Conservation (phyloP, 2,329 filamentous ascomycete species). For the Purpureocillium takamizusanense region DNA sequence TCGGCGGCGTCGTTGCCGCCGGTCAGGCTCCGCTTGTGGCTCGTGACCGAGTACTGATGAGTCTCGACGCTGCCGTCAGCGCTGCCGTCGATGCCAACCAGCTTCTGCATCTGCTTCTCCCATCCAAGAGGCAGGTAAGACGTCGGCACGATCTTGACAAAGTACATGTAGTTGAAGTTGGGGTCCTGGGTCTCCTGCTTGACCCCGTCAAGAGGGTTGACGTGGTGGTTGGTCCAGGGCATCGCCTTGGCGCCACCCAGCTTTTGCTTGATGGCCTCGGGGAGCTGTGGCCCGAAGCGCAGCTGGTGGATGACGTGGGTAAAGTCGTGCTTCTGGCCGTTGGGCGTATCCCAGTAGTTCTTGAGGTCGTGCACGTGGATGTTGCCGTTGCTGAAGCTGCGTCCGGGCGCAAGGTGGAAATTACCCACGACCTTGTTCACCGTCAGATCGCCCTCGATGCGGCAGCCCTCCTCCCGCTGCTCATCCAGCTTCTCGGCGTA, state of each 20-base stretch:
- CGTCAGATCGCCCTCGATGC: slow-evolving; percentile 81
- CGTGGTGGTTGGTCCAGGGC: slow-evolving; percentile 80
- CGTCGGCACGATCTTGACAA: slow-evolving; percentile 95
- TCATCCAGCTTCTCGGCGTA: slow-evolving; percentile 82
- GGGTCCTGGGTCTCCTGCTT: slow-evolving; percentile 70
- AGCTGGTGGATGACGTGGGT: slow-evolving; percentile 81
- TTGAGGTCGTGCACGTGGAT: slow-evolving; percentile 97
- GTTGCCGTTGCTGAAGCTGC: slow-evolving; percentile 92
- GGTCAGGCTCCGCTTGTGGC: slow-evolving; percentile 78
- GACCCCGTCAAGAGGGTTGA: slow-evolving; percentile 81
- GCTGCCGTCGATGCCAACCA: slow-evolving; percentile 51
- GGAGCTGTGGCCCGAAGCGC: slow-evolving; percentile 86
- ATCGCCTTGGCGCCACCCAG: slow-evolving; percentile 39
- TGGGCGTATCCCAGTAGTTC: slow-evolving; percentile 76
- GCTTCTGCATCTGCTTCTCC: slow-evolving; percentile 47
- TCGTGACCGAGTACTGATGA: slow-evolving; percentile 96
- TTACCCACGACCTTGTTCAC: slow-evolving; percentile 99
- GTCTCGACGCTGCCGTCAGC: slow-evolving; percentile 82
- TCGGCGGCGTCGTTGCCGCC: slow-evolving; percentile 80
- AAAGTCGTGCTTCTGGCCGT: slow-evolving; percentile 71
- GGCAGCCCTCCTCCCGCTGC: slow-evolving; percentile 86
- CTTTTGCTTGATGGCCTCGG: slow-evolving; percentile 58
- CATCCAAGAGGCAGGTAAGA: slow-evolving; percentile 89
- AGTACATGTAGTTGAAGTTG: slow-evolving; percentile 97
- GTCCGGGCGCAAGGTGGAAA: slow-evolving; percentile 94